Evolutionary conservation across 805 yeast genomes (phyloP), one percentile per base, ranked within the genome.

Genomic region (Yarrowia deformans): DNA sequence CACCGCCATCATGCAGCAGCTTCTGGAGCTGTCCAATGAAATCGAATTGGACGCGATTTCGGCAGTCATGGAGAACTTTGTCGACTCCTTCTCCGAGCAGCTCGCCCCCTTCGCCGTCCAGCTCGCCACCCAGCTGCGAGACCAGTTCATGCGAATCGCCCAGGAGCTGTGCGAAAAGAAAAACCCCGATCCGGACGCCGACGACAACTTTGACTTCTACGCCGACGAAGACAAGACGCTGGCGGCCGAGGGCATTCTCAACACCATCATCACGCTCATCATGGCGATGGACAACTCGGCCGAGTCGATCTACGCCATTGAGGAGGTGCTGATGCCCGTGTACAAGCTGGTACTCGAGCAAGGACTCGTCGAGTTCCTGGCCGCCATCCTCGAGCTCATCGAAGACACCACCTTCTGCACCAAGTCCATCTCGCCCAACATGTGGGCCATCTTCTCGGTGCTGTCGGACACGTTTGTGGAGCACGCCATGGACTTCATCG

Each of bases 21-120:
- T 95, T 69, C 81, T 94, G 72, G 85, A 84, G 10, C 79, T 94
- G 56, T 88, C 97, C 4, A 89, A 91, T 75, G 88, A 88, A 70
- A 87, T 93, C 72, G 99, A 94, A 74, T 87, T 90, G 70, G 99
- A 95, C 75, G 85, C 93, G 1, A 84, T 95, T 37, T 87, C 97
- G 29, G 90, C 89, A 32, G 97, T 94, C 8, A 92, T 94, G 89
- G 98, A 94, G 81, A 97, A 93, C 74, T 89, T 95, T 76, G 98
- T 94, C 39, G 97, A 93, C 75, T 87, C 85, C 70, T 95, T 90
- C 78, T 84, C 97, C 6, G 90, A 88, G 72, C 96, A 94, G 78
- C 82, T 94, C 73, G 95, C 93, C 71, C 98, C 99, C 18, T 94
- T 91, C 77, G 94, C 97, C 46, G 82, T 87, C n/a, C 89, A 89